Evolutionary conservation across 2,329 filamentous ascomycete species (phyloP), one percentile per base, ranked within the genome.

Genomic region (Nothophoma quercina): DNA sequence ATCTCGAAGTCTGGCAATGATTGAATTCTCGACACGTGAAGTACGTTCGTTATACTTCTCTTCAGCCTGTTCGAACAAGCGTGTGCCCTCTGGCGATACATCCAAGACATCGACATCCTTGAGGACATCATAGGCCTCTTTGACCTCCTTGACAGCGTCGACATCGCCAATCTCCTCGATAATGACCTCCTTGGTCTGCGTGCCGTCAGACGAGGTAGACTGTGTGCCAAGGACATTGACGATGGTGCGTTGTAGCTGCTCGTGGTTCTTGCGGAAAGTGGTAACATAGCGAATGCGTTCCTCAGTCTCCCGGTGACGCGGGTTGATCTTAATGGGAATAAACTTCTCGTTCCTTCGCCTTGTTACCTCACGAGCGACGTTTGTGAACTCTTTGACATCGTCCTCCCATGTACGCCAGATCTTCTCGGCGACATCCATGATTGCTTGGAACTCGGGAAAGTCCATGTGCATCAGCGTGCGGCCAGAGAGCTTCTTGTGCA

Each of bases 11-110:
- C 92, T 85, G 26, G 95, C 92, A 72, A 99, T 99, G 75, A 99
- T 99, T 3, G 95, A 97, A 76, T 99, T 99, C 74, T 99, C 95
- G 4, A 99, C 95, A 55, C 95, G 87, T 15, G 95, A 93, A 8
- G 96, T 99, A 30, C 96, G 89, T 74, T 99, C 96, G 63, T 97
- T 98, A 81, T 99, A 99, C 30, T 90, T 88, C 62, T 93, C 91
- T 77, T 99, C 95, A 13, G 93, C 95, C 65, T 93, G 89, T 30
- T 92, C 91, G 91, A 96, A 99, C 55, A 88, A 83, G 58, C 92
- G 87, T 26, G 95, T 98, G 43, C 95, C 95, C 73, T 96, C 91
- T 0, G 87, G 83, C 5, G 93, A 90, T 5, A 97, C 92, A 74
- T 99, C 93, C 32, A 99, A 83, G 21, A 99, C 85, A 73, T 99